A percentile compares a stretch with the other conserved stretches of the same genome.
phyloP scores from a whole-genome alignment of 768 basidiomycete species.

The Hortiboletus campestris region DNA sequence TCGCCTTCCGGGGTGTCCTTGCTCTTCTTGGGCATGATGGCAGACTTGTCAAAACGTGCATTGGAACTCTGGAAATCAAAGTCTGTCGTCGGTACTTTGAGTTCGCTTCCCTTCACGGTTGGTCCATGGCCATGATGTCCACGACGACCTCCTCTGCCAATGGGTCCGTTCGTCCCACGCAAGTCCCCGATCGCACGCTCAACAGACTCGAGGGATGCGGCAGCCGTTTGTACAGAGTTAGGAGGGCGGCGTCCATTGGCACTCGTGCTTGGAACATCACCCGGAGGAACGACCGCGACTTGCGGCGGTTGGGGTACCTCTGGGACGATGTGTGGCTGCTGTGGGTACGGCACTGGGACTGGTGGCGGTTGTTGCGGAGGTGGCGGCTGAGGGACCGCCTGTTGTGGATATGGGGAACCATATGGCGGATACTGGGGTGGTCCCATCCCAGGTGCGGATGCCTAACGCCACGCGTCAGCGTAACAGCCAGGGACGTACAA shows the following conservation, averaged over 20 bases:
- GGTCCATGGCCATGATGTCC: slow-evolving; percentile 27
- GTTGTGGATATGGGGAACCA: slow-evolving; percentile 32
- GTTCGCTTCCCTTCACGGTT: slow-evolving; percentile 34
- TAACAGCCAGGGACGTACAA: not conserved
- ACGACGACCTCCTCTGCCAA: slow-evolving; percentile 42
- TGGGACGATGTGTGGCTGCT: slow-evolving; percentile 24
- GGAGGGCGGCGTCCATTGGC: slow-evolving; percentile 32
- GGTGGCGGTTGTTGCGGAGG: slow-evolving; percentile 31
- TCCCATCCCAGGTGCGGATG: slow-evolving; percentile 44
- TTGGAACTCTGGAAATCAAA: slow-evolving; percentile 82
- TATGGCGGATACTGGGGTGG: slow-evolving; percentile 32
- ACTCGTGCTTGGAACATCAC: slow-evolving; percentile 26
- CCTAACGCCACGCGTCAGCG: slow-evolving; percentile 34
- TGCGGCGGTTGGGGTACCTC: slow-evolving; percentile 27
- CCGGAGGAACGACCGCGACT: slow-evolving; percentile 17
- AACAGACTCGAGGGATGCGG: slow-evolving; percentile 72
- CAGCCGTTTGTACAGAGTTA: slow-evolving; percentile 66
- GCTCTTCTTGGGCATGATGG: slow-evolving; percentile 40
- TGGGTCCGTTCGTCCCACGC: slow-evolving; percentile 37
- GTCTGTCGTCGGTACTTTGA: slow-evolving; percentile 69
- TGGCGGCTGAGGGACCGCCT: slow-evolving; percentile 30
- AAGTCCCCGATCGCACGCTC: slow-evolving; percentile 55
- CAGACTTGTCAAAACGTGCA: slow-evolving; percentile 77
- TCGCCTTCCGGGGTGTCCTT: slow-evolving; percentile 32
- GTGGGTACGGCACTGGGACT: slow-evolving; percentile 26